These are phyloP conservation scores for Fraxinus xanthoxyloides DNA, from an alignment of 305 asterid species.

Conservation along the genomic window DNA sequence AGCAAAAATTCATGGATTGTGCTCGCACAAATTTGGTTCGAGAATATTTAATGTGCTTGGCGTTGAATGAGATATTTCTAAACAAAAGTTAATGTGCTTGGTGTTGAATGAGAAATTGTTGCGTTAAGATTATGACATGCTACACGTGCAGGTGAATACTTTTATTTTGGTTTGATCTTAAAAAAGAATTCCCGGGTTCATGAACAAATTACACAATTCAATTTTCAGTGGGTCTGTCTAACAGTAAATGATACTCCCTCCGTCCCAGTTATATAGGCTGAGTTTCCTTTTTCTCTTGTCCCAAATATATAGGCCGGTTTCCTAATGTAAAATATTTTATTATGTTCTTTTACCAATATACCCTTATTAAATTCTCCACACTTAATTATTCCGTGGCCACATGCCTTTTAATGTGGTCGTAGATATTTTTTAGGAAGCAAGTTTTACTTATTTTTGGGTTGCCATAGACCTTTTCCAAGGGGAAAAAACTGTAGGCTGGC, in stretches of 20 bases:
- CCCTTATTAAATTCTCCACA: too few species aligned
- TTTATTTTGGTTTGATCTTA: background rate
- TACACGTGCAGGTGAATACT: background rate
- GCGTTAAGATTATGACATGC: background rate
- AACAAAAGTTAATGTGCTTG: background rate
- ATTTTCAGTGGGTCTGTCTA: background rate
- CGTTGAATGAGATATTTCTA: background rate
- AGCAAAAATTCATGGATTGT: background rate
- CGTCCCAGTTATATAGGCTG: too few species aligned
- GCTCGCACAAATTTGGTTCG: background rate
- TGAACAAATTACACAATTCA: background rate
- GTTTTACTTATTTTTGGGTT: background rate
- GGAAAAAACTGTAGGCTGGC: background rate
- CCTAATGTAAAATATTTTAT: too few species aligned
- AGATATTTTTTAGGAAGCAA: background rate
- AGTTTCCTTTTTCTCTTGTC: too few species aligned
- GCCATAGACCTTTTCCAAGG: background rate
- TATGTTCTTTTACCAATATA: background rate
- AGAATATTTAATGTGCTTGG: background rate
- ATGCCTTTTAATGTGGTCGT: background rate
- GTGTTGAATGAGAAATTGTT: background rate
- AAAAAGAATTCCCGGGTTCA: background rate
- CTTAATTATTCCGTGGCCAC: background rate
- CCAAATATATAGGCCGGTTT: too few species aligned
- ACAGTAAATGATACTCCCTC: background rate